Conservation (phyloP, 208 protist species). For the Leishmania aethiopica region DNA sequence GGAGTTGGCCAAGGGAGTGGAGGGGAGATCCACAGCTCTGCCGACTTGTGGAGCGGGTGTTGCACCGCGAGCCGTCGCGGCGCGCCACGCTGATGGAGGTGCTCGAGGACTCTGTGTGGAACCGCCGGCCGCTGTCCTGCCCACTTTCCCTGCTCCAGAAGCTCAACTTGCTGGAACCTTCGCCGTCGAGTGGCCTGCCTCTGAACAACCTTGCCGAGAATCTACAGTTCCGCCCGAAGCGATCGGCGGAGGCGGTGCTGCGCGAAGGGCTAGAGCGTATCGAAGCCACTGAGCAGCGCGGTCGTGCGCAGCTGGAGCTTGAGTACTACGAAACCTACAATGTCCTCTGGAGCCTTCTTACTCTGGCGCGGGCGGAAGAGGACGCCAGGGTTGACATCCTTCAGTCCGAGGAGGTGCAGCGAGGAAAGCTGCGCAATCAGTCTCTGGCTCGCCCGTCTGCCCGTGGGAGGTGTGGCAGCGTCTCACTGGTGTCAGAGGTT, state of each 20-base stretch:
- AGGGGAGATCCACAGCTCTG: conserved; percentile 62
- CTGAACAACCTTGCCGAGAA: conserved; percentile 57
- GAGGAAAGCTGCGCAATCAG: conserved; percentile 42
- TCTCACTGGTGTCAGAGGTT: conserved; percentile 45
- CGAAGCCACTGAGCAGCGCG: conserved; percentile 56
- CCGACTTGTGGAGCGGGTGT: conserved; percentile 66
- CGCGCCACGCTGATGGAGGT: conserved; percentile 76
- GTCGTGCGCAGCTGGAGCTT: conserved; percentile 59
- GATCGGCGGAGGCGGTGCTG: conserved; percentile 41
- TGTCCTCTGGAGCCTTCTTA: conserved; percentile 42
- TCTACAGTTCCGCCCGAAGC: conserved; percentile 34
- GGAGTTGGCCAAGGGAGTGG: conserved; percentile 80
- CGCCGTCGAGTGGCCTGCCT: conserved; percentile 18
- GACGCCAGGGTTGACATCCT: conserved; percentile 35
- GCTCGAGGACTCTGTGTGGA: conserved; percentile 81
- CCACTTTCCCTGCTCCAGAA: conserved; percentile 81
- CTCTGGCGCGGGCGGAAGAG: conserved; percentile 40
- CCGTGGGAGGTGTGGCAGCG: conserved; percentile 49
- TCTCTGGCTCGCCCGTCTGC: conserved; percentile 18
- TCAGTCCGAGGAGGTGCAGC: conserved; percentile 42
- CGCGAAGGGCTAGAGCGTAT: conserved; percentile 51
- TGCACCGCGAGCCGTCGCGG: conserved; percentile 48
- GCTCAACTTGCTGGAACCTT: conserved; percentile 67
- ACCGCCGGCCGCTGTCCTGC: conserved; percentile 76
- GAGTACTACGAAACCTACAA: conserved; percentile 65